phyloP scores from a whole-genome alignment of 768 basidiomycete species.

The Agaricus subrufescens region DNA sequence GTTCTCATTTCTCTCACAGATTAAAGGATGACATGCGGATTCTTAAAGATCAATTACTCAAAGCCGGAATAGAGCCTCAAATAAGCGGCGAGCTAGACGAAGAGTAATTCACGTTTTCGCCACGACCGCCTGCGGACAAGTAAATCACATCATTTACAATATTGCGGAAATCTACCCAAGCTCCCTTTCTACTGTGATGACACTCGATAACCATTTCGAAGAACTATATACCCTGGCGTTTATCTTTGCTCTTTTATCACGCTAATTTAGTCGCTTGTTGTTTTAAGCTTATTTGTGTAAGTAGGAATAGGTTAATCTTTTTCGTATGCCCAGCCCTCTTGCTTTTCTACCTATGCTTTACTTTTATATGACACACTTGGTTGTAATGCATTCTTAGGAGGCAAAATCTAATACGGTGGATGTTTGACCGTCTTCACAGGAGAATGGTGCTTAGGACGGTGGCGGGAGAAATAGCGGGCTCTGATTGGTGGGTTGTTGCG shows the following conservation, averaged over 20 bases:
- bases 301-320: slow-evolving; percentile 1
- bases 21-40: slow-evolving; percentile 63
- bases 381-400: not conserved
- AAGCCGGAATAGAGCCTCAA: slow-evolving; percentile 9
- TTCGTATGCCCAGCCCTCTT: not conserved
- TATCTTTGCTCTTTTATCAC: not conserved
- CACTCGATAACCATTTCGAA: too few relatives aligned
- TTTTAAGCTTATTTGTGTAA: slow-evolving; percentile 8
- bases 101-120: not conserved
- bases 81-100: slow-evolving; percentile 3
- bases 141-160: not conserved
- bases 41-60: slow-evolving; percentile 38
- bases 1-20: slow-evolving; percentile 35
- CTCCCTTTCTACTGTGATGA: too few relatives aligned
- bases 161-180: not conserved
- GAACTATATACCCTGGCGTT: too few relatives aligned
- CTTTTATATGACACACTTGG: not conserved
- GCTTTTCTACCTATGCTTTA: not conserved
- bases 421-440: not conserved
- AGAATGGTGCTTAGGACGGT: too few relatives aligned
- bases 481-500: slow-evolving; percentile 13
- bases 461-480: not conserved
- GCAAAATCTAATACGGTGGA: not conserved
- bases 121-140: not conserved
- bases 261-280: not conserved